A percentile compares a stretch with the other conserved stretches of the same genome.
Conservation (phyloP, 495 filamentous ascomycete species). For the Neurospora sp. region DNA sequence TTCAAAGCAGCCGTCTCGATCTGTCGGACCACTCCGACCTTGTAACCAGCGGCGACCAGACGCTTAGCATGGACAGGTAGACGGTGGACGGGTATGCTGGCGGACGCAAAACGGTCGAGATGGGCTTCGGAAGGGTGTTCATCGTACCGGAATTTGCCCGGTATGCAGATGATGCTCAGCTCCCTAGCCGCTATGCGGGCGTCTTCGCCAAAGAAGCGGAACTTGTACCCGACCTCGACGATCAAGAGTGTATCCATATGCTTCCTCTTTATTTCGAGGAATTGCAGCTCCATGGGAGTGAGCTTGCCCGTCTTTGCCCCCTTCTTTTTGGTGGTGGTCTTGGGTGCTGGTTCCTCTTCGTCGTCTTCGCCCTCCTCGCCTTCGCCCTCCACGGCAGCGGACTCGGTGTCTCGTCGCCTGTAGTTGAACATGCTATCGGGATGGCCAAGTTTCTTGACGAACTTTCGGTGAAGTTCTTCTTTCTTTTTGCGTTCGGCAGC, state of each 20-base stretch:
- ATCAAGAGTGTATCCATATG: conserved; percentile 83
- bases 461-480: conserved; percentile 70
- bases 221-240: conserved; percentile 96
- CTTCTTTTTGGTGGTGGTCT: conserved; percentile 47
- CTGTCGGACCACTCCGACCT: conserved; percentile 92
- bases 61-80: conserved; percentile 93
- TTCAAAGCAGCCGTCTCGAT: conserved; percentile 98
- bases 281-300: conserved; percentile 89
- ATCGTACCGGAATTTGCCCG: conserved; percentile 89
- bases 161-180: conserved; percentile 91
- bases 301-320: conserved; percentile 73
- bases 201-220: conserved; percentile 96
- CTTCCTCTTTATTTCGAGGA: conserved; percentile 86
- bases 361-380: conserved; percentile 34
- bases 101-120: conserved; percentile 84
- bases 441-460: conserved; percentile 79
- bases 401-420: conserved; percentile 42
- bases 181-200: conserved; percentile 83
- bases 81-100: conserved; percentile 87
- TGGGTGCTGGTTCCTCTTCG: conserved; percentile 37
- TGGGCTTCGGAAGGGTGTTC: conserved; percentile 95
- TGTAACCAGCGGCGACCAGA: conserved; percentile 83
- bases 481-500: conserved; percentile 38
- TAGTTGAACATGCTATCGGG: conserved; percentile 69
- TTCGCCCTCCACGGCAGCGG: conserved; percentile 40